Evolutionary conservation across 139 green algal species (phyloP).

Genomic region (Tetraselmis chui): DNA sequence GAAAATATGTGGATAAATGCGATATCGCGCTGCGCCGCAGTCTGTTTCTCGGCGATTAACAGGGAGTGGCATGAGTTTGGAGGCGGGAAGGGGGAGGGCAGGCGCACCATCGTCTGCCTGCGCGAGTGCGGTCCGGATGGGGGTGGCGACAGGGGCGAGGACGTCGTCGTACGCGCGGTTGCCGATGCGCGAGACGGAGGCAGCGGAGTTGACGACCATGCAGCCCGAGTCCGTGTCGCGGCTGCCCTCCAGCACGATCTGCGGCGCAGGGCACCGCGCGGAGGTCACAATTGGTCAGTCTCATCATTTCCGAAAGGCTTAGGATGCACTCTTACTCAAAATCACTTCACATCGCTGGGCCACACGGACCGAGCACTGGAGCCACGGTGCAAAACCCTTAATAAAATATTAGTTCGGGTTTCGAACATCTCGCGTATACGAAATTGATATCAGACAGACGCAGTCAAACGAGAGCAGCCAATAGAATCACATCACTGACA

Average conservation of each 20-base stretch:
- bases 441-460: too few species aligned
- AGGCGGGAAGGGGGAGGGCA: too few species aligned
- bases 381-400: too few species aligned
- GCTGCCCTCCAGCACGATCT: slow-evolving; percentile 32
- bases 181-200: slow-evolving; percentile 70
- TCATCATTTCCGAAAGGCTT: too few species aligned
- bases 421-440: too few species aligned
- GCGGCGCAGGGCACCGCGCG: background rate
- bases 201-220: slow-evolving; percentile 38
- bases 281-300: background rate
- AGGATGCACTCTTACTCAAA: background rate
- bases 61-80: background rate
- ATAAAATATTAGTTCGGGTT: too few species aligned
- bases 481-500: too few species aligned
- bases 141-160: slow-evolving; percentile 51
- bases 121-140: slow-evolving; percentile 13
- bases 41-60: too few species aligned
- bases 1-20: too few species aligned
- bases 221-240: slow-evolving; percentile 8
- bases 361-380: background rate
- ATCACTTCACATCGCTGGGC: background rate
- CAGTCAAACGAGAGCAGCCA: too few species aligned
- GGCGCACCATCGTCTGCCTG: background rate
- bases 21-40: too few species aligned
- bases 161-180: slow-evolving; percentile 55